Conservation (phyloP, 352 stramenopile species). For the Phytopythium ostracodes region DNA sequence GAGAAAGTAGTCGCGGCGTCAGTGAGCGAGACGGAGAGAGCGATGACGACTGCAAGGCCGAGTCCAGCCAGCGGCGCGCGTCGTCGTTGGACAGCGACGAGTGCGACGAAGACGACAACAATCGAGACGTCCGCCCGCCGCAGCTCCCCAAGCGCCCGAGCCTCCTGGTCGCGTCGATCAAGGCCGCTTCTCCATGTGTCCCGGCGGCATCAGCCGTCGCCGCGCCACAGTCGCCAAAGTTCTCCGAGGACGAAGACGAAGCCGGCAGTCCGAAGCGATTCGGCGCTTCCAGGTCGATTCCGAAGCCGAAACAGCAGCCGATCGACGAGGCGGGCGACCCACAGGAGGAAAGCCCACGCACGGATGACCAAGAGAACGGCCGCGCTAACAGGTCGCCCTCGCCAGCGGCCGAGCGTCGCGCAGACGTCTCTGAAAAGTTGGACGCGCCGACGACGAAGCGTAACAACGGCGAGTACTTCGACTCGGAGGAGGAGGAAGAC, state of each 20-base stretch:
- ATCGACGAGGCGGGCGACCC: slow-evolving; percentile 25
- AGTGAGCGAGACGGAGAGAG: slow-evolving; percentile 20
- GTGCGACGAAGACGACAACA: slow-evolving; percentile 13
- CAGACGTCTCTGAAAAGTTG: slow-evolving; percentile 13
- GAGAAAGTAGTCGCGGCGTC: neutral
- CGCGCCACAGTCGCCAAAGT: slow-evolving; percentile 14
- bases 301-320: slow-evolving; percentile 19
- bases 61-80: slow-evolving; percentile 5
- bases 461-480: slow-evolving; percentile 48
- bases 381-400: neutral
- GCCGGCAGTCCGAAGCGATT: neutral
- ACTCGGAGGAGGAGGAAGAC: slow-evolving; percentile 51
- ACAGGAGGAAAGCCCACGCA: slow-evolving; percentile 37
- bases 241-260: slow-evolving; percentile 33
- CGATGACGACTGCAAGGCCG: slow-evolving; percentile 23
- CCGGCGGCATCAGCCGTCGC: slow-evolving; percentile 9
- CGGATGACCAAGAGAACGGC: neutral
- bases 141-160: slow-evolving; percentile 10
- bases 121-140: neutral
- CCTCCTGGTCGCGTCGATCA: slow-evolving; percentile 61
- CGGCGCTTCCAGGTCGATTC: neutral
- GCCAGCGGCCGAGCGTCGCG: slow-evolving; percentile 10
- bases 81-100: slow-evolving; percentile 23
- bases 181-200: slow-evolving; percentile 26
- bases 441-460: slow-evolving; percentile 11